Percentiles rank a stretch among this genome's conserved stretches.
These are phyloP conservation scores for Naegleria gruberi DNA, from an alignment of 208 protist species.

Conservation along the genomic window DNA sequence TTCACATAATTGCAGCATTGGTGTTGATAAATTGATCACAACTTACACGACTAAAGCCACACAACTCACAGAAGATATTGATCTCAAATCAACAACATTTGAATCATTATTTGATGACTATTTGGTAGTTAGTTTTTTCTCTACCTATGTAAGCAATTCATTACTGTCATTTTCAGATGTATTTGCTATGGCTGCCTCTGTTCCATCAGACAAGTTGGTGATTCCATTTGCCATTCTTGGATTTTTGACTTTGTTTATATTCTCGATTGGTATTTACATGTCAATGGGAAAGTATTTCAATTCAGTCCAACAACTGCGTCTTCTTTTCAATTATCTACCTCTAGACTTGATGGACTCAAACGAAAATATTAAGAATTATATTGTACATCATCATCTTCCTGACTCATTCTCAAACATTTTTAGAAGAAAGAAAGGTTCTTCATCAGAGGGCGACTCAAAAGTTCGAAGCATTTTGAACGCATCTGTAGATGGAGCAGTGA, in stretches of 20 bases:
- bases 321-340: neutral
- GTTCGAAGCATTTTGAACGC: neutral
- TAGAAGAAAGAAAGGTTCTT: neutral
- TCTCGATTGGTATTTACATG: neutral
- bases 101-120: neutral
- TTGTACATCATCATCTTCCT: neutral
- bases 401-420: neutral
- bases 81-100: neutral
- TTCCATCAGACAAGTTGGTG: neutral
- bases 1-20: neutral
- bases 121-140: neutral
- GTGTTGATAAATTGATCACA: neutral
- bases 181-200: neutral
- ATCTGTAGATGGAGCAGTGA: neutral
- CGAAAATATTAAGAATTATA: neutral
- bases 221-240: neutral
- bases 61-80: neutral
- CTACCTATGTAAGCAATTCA: neutral
- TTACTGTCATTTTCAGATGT: neutral
- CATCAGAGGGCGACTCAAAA: neutral
- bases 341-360: neutral
- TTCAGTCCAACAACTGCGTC: neutral
- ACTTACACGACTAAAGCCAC: neutral
- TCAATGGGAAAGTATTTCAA: neutral
- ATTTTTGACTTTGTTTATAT: neutral